Evolutionary conservation across 805 yeast species (phyloP), one percentile per base, ranked within the genome.

Genomic region (Myxozyma nipponensis): DNA sequence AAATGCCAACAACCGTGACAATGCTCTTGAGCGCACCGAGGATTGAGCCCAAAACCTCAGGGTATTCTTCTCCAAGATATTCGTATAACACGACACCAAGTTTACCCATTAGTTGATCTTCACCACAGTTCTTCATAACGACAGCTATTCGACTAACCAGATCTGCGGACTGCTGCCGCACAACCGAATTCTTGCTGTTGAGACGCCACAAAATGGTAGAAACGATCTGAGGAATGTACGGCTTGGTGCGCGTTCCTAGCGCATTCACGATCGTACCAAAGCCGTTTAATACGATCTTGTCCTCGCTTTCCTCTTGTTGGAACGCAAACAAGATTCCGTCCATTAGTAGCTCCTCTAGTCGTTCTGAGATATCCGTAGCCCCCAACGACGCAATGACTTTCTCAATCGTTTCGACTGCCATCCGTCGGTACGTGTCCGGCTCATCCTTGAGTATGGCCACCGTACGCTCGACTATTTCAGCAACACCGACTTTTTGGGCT

Each of bases 21-120:
- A 90, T 82, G 10, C 79, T 70, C 46, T 76, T 68, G 59, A 91
- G 67, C 0, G 95, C 95, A 17, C 77, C 77, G 15, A 93, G 69
- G 1, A 91, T 77, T 0, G 96, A 85, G 0, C 95, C 97, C 41
- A 93, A 71, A 1, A 89, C 97, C 46, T 89, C 96, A 0, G 98
- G 98, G 58, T 82, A 88, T 4, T 84, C 91, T 64, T 93, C 99
- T 18, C 98, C 98, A 7, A 93, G 73, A 13, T 93, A 84, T 66
- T 93, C 99, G 65, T 84, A 88, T 30, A 93, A 70, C 15, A 90
- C 82, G 21, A 85, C 76, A 3, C 89, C 82, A 47, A 91, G 70
- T 60, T 84, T 84, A 49, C 75, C 75, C 54, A 91, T 63, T 46
- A 86, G 68, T 10, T 76, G 81, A 32, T 75, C 77, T 61, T 86